These are phyloP conservation scores for Globisporangium yorkense DNA, from an alignment of 352 stramenopile genomes.

Conservation along the genomic window DNA sequence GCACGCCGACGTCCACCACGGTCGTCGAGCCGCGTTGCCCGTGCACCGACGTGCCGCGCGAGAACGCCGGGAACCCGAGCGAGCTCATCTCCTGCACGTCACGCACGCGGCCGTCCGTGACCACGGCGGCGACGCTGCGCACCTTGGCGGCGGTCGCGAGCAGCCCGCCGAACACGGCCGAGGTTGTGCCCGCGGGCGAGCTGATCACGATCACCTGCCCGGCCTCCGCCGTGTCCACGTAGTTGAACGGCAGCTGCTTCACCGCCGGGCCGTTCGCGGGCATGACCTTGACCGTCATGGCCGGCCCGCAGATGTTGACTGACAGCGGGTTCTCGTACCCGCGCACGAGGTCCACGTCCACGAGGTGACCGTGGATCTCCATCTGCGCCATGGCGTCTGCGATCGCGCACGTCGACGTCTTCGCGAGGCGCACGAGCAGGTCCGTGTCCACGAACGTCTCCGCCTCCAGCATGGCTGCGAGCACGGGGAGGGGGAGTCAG, in stretches of 20 bases:
- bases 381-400: constrained; percentile 71
- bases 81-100: constrained; percentile 68
- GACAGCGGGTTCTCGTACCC: constrained; percentile 47
- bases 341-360: constrained; percentile 67
- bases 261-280: constrained; percentile 49
- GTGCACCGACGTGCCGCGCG: constrained; percentile 68
- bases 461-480: constrained; percentile 60
- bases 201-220: constrained; percentile 80
- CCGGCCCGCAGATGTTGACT: constrained; percentile 72
- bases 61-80: constrained; percentile 66
- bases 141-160: constrained; percentile 67
- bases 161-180: constrained; percentile 66
- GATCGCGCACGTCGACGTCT: constrained; percentile 76
- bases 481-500: constrained; percentile 35
- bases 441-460: constrained; percentile 59
- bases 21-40: constrained; percentile 49
- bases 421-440: constrained; percentile 61
- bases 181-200: constrained; percentile 38
- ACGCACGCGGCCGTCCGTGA: constrained; percentile 70
- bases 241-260: constrained; percentile 69
- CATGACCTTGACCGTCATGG: constrained; percentile 73
- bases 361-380: constrained; percentile 73
- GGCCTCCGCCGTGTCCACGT: constrained; percentile 68
- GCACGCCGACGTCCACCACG: constrained; percentile 62
- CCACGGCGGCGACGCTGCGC: constrained; percentile 52